Percentiles rank a stretch among this genome's conserved stretches.
phyloP scores from a whole-genome alignment of 257 asterid genomes.

The Fraxinus anomala region DNA sequence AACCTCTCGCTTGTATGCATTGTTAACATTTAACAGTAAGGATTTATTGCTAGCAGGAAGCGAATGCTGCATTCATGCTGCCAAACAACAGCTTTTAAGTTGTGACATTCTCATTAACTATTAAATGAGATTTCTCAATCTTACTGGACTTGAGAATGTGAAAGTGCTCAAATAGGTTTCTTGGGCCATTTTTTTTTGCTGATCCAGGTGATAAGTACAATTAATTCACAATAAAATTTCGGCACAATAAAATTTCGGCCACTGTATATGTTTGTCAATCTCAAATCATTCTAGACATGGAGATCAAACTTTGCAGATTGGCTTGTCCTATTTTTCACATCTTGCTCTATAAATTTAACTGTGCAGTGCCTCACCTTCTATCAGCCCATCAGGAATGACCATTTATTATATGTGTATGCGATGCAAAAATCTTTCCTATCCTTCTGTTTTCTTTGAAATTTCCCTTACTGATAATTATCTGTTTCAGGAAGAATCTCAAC shows the following conservation, averaged over 20 bases:
- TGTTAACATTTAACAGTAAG: too few species aligned
- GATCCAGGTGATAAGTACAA: not conserved
- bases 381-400: not conserved
- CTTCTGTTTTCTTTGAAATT: not conserved
- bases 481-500: constrained; percentile 92
- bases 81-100: not conserved
- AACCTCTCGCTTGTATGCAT: not conserved
- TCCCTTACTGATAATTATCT: not conserved
- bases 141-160: not conserved
- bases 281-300: not conserved
- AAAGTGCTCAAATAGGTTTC: not conserved
- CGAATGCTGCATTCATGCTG: not conserved
- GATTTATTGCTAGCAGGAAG: too few species aligned
- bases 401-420: not conserved
- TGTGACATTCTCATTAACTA: not conserved
- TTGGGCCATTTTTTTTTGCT: not conserved
- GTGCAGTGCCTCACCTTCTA: not conserved
- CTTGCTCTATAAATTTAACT: not conserved
- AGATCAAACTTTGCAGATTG: not conserved
- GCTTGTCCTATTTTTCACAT: not conserved
- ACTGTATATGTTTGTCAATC: not conserved
- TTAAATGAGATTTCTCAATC: not conserved
- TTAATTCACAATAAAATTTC: too few species aligned
- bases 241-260: not conserved
- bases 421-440: not conserved